Conservation (phyloP, 148 eudicot species). For the Silene latifolia region DNA sequence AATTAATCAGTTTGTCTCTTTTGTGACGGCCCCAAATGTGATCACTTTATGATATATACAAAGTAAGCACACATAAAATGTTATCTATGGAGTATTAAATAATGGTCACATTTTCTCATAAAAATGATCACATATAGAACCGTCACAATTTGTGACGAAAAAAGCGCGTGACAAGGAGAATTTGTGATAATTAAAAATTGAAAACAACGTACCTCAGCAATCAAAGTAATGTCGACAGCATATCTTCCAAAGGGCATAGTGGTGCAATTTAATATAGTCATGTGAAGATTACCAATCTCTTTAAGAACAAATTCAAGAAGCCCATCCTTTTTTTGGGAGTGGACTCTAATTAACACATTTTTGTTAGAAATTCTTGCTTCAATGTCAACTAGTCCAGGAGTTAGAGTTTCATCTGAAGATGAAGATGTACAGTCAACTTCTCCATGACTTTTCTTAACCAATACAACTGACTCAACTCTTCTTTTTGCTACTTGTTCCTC, state of each 20-base stretch:
- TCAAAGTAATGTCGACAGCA: constrained; percentile 25
- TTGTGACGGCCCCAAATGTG: too few species aligned
- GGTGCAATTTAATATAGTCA: constrained; percentile 19
- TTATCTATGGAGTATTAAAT: too few species aligned
- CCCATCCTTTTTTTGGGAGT: constrained; percentile 22
- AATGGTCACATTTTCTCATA: too few species aligned
- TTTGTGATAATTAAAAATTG: background rate
- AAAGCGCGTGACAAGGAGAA: too few species aligned
- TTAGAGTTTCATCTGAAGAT: background rate
- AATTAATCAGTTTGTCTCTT: too few species aligned
- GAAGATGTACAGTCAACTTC: background rate
- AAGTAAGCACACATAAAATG: too few species aligned
- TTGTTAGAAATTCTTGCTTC: constrained; percentile 28
- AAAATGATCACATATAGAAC: too few species aligned
- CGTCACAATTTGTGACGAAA: too few species aligned
- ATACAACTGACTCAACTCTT: constrained; percentile 35
- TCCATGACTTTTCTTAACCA: constrained; percentile 31
- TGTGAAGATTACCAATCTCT: constrained; percentile 27
- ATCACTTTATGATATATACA: too few species aligned
- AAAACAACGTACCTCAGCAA: constrained; percentile 27
- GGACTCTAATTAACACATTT: constrained; percentile 31
- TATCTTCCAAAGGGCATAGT: constrained; percentile 24
- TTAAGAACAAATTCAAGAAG: constrained; percentile 20
- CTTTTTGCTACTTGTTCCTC: constrained; percentile 35
- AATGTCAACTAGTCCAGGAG: constrained; percentile 16